Evolutionary conservation across 2,329 filamentous ascomycete genomes (phyloP), one percentile per base, ranked within the genome.

Genomic region (Colletotrichum sp.): DNA sequence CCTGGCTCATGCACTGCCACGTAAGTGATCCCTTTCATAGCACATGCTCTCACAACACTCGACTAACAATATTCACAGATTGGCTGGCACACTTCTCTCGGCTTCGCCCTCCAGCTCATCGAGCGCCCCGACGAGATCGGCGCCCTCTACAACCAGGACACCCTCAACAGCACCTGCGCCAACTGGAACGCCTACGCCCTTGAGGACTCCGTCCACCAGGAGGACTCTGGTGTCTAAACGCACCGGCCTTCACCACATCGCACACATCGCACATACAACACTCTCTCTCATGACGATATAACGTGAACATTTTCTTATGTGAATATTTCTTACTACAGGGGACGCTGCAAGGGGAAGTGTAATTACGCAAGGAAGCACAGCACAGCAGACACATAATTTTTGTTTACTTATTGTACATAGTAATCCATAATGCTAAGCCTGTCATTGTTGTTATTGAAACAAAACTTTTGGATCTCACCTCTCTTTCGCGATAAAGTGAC

Each of bases 1-100:
- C 83, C 1, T 89, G 88, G 88, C 80, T 88, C 3, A 85, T 89
- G 78, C 88, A 89, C 79, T 90, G 88, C 78, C 88, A 89, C 79
- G 73, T 76, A 24, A 76, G 73, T 64, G 2, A 30, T 28, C 7
- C 8, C 15, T 16, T 36, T 13, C 7, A 28, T 57, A 7, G 7
- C 24, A 12, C 3, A 24, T 48, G 36, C 5, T 26, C 18, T 13
- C 12, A 16, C 1, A 28, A 39, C 28, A 26, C 18, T 15, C 32
- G 2, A 18, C 69, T 75, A 63, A 75, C 65, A 24, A 3, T 2
- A 34, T 3, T n/a, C 79, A 74, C 13, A 30, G 65, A 28, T 60
- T 73, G 6, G 36, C 70, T 66, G 80, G 82, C 28, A 78, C 81
- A 78, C 78, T 28, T 72, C 76, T 28, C 76, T 69, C 16, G 79